Percentiles rank a stretch among this genome's conserved stretches.
Conservation (phyloP, 805 yeast genomes). For the Spathaspora hagerdaliae region DNA sequence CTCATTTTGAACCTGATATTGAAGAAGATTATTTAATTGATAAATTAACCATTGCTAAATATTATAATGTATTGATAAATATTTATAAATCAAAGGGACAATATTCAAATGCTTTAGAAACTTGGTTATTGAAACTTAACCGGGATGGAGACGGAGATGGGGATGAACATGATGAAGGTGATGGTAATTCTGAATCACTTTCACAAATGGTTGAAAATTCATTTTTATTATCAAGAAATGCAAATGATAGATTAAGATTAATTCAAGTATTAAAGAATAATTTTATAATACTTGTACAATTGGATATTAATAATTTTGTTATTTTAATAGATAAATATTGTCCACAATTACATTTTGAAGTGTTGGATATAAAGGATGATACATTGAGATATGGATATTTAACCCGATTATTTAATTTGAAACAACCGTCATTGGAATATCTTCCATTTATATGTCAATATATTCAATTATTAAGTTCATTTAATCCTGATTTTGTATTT, state of each 20-base stretch:
- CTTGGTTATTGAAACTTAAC: conserved; percentile 42
- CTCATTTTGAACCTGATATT: conserved; percentile 55
- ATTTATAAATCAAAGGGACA: conserved; percentile 52
- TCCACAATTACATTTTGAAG: conserved; percentile 37
- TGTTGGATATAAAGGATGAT: conserved; percentile 24
- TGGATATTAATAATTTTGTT: conserved; percentile 34
- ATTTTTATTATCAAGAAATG: conserved; percentile 12
- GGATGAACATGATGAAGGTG: conserved; percentile 3
- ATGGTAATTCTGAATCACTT: not conserved
- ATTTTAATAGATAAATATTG: conserved; percentile 28
- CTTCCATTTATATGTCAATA: conserved; percentile 11
- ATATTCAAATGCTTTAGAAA: conserved; percentile 49
- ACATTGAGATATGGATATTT: conserved; percentile 29
- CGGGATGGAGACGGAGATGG: conserved; percentile 10
- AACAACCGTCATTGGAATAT: not conserved
- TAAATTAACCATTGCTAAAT: conserved; percentile 51
- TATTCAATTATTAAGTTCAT: conserved; percentile 19
- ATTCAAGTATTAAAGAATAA: conserved; percentile 18
- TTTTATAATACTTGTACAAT: conserved; percentile 18
- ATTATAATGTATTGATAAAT: conserved; percentile 54
- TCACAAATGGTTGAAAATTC: conserved; percentile 22
- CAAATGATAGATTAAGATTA: conserved; percentile 21
- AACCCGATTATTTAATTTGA: conserved; percentile 17
- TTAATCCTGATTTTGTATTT: conserved; percentile 11
- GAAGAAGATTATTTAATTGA: conserved; percentile 46